Base-by-base conservation (phyloP, 2,329 filamentous ascomycete genomes). In the Phoma sp. region DNA sequence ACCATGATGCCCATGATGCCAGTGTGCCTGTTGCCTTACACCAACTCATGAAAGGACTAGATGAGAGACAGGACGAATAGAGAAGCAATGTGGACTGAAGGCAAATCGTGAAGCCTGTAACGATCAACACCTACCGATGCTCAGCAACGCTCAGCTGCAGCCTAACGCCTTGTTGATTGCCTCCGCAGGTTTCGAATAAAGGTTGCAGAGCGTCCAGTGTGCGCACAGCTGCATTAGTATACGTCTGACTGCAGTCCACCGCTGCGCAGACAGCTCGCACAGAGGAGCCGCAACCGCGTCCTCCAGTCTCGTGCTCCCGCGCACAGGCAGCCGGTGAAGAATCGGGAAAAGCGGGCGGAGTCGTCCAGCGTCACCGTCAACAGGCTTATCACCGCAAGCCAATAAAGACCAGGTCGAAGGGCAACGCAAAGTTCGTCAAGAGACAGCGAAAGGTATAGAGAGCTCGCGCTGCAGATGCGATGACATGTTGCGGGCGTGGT, bases 221-320 rank as follows among this genome's bases (percentile, higher is more conserved):
- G 69, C 65, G 61, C 43, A 60, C 57, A 58, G 58, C 62, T 64
- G 68, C 69, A 73, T 71, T 72, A 74, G 70, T 74, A 74, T 67
- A 67, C 56, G 56, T 58, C 43, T 59, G 51, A 39, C 49, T 40
- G 58, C 62, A 55, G 58, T 62, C 67, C 67, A 71, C 71, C 63
- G 70, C 70, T 65, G 63, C 62, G 58, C 33, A 35, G 29, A 47
- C 19, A 57, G 36, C 40, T 49, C 10, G 44, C 45, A 43, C 31
- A 43, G 37, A 45, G 50, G 46, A 51, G 41, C 52, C 52, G 46
- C 46, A 55, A 47, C 36, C 17, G 12, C n/a, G 47, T 35, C 47
- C 41, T 51, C 46, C 25, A 40, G 21, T 46, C 38, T 43, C 31
- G 46, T 38, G 48, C 49, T 39, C 39, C 21, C 29, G 48, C 49